Percentiles rank a stretch among this genome's conserved stretches.
Conservation (phyloP, 108 stramenopile species). For the Epithemia pelagica region DNA sequence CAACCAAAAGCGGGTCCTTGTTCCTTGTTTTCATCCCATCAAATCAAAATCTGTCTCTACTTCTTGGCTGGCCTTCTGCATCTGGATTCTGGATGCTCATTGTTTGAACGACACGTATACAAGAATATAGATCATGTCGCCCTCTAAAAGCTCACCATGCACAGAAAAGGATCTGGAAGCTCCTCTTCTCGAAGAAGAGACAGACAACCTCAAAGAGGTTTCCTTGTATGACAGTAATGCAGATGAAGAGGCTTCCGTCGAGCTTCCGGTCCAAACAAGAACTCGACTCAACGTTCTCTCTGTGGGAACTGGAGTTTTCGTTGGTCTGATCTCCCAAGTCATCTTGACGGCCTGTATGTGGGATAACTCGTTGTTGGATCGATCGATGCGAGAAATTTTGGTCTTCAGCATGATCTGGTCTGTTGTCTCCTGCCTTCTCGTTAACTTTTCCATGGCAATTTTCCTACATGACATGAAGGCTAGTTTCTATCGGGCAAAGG, state of each 20-base stretch:
- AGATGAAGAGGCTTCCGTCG: not conserved
- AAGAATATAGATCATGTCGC: no score
- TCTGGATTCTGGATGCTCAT: no score
- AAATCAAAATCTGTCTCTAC: no score
- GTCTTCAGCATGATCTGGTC: not conserved
- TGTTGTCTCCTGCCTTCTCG: not conserved
- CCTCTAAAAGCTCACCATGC: no score
- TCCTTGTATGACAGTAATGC: slow-evolving; percentile 20
- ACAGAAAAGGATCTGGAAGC: not conserved
- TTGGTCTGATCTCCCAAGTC: slow-evolving; percentile 1
- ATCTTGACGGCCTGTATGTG: not conserved
- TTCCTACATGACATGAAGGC: not conserved
- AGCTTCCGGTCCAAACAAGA: not conserved
- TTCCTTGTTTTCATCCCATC: no score
- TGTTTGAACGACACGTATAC: no score
- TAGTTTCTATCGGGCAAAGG: not conserved
- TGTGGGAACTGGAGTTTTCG: not conserved
- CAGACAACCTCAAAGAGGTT: not conserved
- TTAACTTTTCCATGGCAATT: not conserved
- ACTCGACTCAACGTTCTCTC: slow-evolving; percentile 3
- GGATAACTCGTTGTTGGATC: not conserved
- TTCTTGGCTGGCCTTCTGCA: no score
- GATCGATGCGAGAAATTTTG: not conserved
- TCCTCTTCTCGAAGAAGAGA: not conserved
- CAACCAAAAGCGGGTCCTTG: no score